Conservation (phyloP, 2,329 filamentous ascomycete species). For the Epichloe amarillans region DNA sequence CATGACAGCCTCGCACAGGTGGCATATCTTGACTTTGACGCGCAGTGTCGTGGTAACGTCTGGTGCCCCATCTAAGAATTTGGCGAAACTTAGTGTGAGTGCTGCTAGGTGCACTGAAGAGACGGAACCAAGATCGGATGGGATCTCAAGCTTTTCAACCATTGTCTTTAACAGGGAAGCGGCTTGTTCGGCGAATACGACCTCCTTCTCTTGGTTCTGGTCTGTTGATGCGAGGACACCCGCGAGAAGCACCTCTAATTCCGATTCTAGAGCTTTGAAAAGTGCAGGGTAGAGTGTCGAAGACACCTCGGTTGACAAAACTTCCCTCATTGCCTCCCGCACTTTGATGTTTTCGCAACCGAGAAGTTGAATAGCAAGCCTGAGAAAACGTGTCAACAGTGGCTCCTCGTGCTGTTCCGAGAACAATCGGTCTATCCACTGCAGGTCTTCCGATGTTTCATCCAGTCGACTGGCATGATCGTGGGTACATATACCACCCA, state of each 20-base stretch:
- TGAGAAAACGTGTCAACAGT: constrained; percentile 45
- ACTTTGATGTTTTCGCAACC: constrained; percentile 51
- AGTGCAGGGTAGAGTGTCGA: constrained; percentile 47
- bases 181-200: constrained; percentile 55
- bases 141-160: constrained; percentile 50
- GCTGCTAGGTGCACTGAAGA: constrained; percentile 51
- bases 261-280: constrained; percentile 51
- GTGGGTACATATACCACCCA: constrained; percentile 52
- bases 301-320: constrained; percentile 52
- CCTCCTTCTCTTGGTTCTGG: constrained; percentile 43
- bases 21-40: constrained; percentile 57
- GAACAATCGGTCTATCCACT: constrained; percentile 51
- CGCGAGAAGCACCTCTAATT: constrained; percentile 50
- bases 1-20: constrained; percentile 51
- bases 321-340: constrained; percentile 53
- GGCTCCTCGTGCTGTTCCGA: constrained; percentile 48
- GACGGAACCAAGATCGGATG: constrained; percentile 47
- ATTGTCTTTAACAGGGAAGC: constrained; percentile 49
- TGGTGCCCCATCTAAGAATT: constrained; percentile 45
- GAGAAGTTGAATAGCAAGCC: constrained; percentile 50
- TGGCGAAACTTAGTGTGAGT: constrained; percentile 52
- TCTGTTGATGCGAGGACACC: constrained; percentile 37
- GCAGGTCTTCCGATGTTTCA: constrained; percentile 42
- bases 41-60: constrained; percentile 44
- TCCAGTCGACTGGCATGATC: constrained; percentile 43